A percentile compares a stretch with the other conserved stretches of the same genome.
phyloP scores from a whole-genome alignment of 2,329 filamentous ascomycete genomes.

The Colletotrichum spinosum region DNA sequence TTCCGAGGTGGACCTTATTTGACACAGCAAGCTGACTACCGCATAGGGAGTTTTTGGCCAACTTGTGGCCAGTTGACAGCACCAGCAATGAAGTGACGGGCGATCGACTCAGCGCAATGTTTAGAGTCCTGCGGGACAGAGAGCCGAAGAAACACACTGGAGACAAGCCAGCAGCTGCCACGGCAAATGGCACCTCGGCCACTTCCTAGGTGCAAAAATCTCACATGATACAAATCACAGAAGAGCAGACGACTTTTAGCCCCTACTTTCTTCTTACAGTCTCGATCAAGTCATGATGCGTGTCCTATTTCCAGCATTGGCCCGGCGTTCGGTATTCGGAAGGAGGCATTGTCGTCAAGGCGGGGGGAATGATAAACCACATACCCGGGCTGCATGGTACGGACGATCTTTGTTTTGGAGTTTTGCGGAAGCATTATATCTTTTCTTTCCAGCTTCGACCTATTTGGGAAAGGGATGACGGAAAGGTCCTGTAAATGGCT shows the following conservation, averaged over 20 bases:
- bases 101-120: conserved; percentile 57
- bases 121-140: conserved; percentile 52
- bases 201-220: conserved; percentile 27
- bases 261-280: conserved; percentile 18
- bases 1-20: not conserved
- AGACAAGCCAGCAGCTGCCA: conserved; percentile 25
- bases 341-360: conserved; percentile 35
- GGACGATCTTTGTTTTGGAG: conserved; percentile 37
- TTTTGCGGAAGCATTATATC: conserved; percentile 37
- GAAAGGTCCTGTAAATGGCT: not conserved
- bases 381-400: conserved; percentile 39
- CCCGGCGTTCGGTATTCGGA: conserved; percentile 37
- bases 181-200: conserved; percentile 37
- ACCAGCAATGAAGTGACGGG: conserved; percentile 58
- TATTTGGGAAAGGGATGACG: conserved; percentile 2
- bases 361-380: conserved; percentile 39
- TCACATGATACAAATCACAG: conserved; percentile 27
- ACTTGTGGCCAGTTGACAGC: conserved; percentile 59
- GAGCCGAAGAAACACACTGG: conserved; percentile 42
- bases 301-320: conserved; percentile 37
- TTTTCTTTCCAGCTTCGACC: conserved; percentile 20
- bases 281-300: conserved; percentile 29
- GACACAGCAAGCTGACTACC: conserved; percentile 10
- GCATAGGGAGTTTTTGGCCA: conserved; percentile 57
- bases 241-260: conserved; percentile 7